Percentiles rank a stretch among this genome's conserved stretches.
Conservation (phyloP, 2,329 filamentous ascomycete genomes). For the Chaetomium globosum region DNA sequence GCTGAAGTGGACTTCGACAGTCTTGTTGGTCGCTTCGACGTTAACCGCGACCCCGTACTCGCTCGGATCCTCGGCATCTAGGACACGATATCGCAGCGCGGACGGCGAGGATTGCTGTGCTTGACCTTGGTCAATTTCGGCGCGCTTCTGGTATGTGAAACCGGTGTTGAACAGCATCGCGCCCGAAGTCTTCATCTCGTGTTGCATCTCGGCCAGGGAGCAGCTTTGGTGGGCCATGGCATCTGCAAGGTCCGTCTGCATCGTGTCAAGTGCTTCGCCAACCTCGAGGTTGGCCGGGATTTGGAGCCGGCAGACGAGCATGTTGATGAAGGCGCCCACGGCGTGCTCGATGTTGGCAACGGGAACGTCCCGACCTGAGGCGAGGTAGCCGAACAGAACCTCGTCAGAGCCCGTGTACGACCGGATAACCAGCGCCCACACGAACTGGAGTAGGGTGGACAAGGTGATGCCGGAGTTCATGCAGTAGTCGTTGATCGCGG, state of each 20-base stretch:
- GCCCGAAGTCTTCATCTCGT: conserved; percentile 36
- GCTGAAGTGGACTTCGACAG: conserved; percentile 34
- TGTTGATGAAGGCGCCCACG: conserved; percentile 58
- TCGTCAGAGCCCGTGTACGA: conserved; percentile 51
- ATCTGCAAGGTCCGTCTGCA: conserved; percentile 51
- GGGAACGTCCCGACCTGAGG: conserved; percentile 56
- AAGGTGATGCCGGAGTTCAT: conserved; percentile 48
- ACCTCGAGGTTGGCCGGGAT: conserved; percentile 43
- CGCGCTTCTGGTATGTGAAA: conserved; percentile 40
- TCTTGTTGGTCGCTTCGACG: conserved; percentile 34
- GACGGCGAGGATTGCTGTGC: not conserved
- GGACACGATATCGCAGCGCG: conserved; percentile 28
- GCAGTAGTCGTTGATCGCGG: conserved; percentile 43
- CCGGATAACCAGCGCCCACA: conserved; percentile 55
- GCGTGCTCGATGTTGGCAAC: conserved; percentile 52
- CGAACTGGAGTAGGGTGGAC: conserved; percentile 54
- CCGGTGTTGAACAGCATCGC: conserved; percentile 41
- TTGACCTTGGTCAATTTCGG: not conserved
- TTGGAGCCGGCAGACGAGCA: conserved; percentile 54
- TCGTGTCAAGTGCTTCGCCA: conserved; percentile 45
- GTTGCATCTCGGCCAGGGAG: conserved; percentile 52
- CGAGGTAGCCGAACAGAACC: conserved; percentile 57
- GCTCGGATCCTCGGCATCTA: conserved; percentile 37
- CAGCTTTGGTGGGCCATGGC: conserved; percentile 54
- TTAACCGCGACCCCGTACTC: conserved; percentile 42